Evolutionary conservation across 176 grass and related monocot species (phyloP).

Genomic region (Tillandsia leiboldiana): DNA sequence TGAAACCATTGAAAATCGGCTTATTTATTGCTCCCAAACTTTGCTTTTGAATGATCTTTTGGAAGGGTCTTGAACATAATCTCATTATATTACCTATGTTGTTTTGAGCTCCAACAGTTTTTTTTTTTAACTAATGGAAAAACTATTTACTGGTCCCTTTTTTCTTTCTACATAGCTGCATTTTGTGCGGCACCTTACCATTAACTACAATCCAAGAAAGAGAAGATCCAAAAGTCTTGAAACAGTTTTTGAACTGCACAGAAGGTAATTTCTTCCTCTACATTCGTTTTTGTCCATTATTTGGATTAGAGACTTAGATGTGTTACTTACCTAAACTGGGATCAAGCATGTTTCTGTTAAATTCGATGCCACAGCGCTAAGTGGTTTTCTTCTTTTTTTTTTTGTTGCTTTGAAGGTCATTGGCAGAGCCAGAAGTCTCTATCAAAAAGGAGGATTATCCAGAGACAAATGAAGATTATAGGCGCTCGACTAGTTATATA

Average conservation of each 20-base stretch:
- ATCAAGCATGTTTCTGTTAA: neutral
- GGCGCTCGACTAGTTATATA: conserved; percentile 29
- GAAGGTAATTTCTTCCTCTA: conserved; percentile 28
- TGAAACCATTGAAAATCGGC: too few species aligned
- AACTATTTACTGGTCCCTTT: neutral
- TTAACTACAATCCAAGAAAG: conserved; percentile 39
- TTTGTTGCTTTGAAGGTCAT: conserved; percentile 33
- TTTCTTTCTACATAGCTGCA: conserved; percentile 45
- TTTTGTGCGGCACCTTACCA: conserved; percentile 64
- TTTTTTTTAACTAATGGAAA: neutral
- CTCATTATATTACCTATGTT: too few species aligned
- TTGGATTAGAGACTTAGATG: too few species aligned
- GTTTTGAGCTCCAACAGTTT: neutral
- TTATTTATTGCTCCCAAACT: too few species aligned
- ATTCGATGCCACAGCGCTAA: neutral
- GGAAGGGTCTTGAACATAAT: too few species aligned
- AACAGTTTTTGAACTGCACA: conserved; percentile 14
- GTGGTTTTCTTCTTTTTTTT: neutral
- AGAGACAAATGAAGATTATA: conserved; percentile 14
- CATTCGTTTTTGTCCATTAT: neutral
- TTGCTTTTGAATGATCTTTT: too few species aligned
- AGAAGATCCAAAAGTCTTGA: conserved; percentile 22
- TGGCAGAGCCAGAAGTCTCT: conserved; percentile 23
- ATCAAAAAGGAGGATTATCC: conserved; percentile 20
- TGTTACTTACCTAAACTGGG: too few species aligned